Evolutionary conservation across 208 protist species (phyloP).

Genomic region (Tritrichomonas foetus): DNA sequence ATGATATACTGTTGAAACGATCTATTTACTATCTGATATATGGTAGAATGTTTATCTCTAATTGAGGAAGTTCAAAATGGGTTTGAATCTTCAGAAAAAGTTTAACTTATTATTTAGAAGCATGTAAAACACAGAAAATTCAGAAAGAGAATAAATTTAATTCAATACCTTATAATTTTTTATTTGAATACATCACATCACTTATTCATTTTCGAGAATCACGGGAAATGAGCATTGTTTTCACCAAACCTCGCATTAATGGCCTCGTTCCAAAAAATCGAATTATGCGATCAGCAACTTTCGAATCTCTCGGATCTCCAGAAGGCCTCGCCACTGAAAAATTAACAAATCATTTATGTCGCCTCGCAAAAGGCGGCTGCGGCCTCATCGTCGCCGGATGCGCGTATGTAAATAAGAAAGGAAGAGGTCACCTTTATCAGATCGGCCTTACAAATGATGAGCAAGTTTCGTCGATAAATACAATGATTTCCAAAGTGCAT

Average conservation of each 20-base stretch:
- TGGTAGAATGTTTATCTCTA: too few species aligned
- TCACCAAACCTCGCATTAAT: slow-evolving; percentile 4
- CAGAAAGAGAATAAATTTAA: too few species aligned
- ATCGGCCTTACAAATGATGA: not conserved
- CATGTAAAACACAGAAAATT: too few species aligned
- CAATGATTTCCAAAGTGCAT: not conserved
- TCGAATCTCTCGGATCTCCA: not conserved
- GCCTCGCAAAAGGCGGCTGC: not conserved
- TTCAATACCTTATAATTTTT: too few species aligned
- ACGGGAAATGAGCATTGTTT: slow-evolving; percentile 29
- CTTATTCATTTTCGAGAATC: too few species aligned
- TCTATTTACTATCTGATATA: too few species aligned
- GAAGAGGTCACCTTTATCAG: not conserved
- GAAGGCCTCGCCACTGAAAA: not conserved
- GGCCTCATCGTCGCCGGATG: not conserved
- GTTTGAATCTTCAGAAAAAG: too few species aligned
- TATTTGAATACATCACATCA: too few species aligned
- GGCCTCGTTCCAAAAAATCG: not conserved
- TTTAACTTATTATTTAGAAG: too few species aligned
- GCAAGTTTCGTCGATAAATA: not conserved
- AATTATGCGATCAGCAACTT: slow-evolving; percentile 28
- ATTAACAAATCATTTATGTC: not conserved
- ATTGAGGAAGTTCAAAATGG: too few species aligned
- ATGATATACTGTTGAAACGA: too few species aligned
- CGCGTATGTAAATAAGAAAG: not conserved